phyloP scores from a whole-genome alignment of 257 asterid genomes.

The Apocynum venetum region DNA sequence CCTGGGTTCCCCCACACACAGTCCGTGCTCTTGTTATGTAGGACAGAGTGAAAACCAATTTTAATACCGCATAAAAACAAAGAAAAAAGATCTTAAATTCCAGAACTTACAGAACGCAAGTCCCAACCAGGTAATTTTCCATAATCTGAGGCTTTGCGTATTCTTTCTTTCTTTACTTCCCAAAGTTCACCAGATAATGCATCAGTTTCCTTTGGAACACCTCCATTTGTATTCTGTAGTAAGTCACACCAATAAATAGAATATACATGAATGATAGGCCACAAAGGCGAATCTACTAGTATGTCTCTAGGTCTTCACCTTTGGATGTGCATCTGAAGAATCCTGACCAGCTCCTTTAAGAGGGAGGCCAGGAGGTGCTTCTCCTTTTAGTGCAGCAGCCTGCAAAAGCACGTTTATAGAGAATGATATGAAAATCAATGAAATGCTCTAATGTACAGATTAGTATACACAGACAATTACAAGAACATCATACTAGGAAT shows the following conservation, averaged over 20 bases:
- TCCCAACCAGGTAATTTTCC: constrained; percentile 96
- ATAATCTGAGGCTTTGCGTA: constrained; percentile 72
- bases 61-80: neutral
- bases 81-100: constrained; percentile 11
- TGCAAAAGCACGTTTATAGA: constrained; percentile 22
- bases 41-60: neutral
- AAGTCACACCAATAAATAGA: constrained; percentile 17
- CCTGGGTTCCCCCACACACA: no score
- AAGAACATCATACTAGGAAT: neutral
- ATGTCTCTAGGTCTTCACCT: constrained; percentile 44
- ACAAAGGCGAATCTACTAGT: constrained; percentile 13
- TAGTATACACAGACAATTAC: neutral
- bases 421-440: neutral
- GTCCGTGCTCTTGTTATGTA: neutral
- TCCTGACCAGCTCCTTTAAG: constrained; percentile 99
- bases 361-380: constrained; percentile 99
- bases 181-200: constrained; percentile 98
- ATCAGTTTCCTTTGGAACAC: constrained; percentile 71
- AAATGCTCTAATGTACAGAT: neutral
- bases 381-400: constrained; percentile 99
- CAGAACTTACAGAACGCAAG: constrained; percentile 87
- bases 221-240: constrained; percentile 75
- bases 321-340: constrained; percentile 81
- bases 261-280: constrained; percentile 12
- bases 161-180: constrained; percentile 95